A percentile compares a stretch with the other conserved stretches of the same genome.
Conservation (phyloP, 73 alveolate species). For the Breviolum minutum region DNA sequence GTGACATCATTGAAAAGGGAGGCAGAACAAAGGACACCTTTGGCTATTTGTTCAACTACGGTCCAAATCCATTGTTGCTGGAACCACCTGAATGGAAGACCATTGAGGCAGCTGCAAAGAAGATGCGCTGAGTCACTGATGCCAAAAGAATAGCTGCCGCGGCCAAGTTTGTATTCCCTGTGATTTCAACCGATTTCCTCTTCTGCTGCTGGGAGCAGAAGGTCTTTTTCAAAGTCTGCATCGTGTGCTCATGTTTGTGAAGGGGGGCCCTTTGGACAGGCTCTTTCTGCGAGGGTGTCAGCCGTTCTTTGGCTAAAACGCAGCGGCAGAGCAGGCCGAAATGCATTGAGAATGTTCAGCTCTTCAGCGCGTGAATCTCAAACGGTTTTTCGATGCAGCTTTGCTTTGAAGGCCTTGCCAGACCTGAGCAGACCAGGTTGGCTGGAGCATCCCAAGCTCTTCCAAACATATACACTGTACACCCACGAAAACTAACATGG, state of each 20-base stretch:
- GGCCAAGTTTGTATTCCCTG: no score
- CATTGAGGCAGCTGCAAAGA: constrained; percentile 10
- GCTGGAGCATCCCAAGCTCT: neutral
- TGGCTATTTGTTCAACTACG: constrained; percentile 53
- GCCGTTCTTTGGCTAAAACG: constrained; percentile 82
- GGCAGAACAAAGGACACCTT: constrained; percentile 26
- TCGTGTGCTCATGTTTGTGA: no score
- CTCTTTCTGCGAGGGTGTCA: constrained; percentile 56
- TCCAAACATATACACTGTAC: no score
- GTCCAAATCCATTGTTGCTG: constrained; percentile 39
- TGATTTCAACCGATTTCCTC: neutral
- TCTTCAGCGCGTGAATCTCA: neutral
- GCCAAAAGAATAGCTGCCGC: no score
- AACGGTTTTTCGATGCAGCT: neutral
- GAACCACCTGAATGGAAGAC: constrained; percentile 33
- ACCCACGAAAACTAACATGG: no score
- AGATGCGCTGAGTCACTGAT: neutral
- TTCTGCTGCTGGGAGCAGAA: neutral
- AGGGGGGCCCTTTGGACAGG: neutral
- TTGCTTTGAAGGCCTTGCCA: neutral
- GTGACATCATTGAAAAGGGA: constrained; percentile 34
- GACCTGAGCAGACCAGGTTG: constrained; percentile 72
- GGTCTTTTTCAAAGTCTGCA: neutral
- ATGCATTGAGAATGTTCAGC: neutral
- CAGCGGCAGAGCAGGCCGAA: constrained; percentile 19